Conservation (phyloP, 1,139 yeast genomes). For the Sugiyamaella grinbergsii region DNA sequence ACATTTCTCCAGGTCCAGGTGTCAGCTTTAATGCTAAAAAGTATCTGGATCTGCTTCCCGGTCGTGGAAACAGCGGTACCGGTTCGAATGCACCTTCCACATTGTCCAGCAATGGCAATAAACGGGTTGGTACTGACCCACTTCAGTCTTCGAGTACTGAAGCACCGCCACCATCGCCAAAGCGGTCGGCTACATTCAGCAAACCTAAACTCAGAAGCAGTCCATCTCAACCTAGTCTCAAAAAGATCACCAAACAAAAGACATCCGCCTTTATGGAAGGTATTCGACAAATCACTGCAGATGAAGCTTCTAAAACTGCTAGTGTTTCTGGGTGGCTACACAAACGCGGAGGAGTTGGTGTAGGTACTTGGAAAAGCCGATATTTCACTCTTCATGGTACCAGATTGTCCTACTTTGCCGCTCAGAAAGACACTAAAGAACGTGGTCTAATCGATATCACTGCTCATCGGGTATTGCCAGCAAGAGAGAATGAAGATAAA, state of each 20-base stretch:
- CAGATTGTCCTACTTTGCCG: slow-evolving; percentile 80
- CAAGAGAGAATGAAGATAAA: slow-evolving; percentile 70
- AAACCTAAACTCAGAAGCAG: slow-evolving; percentile 21
- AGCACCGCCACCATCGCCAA: slow-evolving; percentile 21
- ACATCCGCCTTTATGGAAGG: slow-evolving; percentile 97
- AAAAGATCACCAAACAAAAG: slow-evolving; percentile 44
- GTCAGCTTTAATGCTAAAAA: slow-evolving; percentile 19
- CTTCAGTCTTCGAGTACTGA: slow-evolving; percentile 13
- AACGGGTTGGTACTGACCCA: slow-evolving; percentile 30
- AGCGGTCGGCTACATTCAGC: slow-evolving; percentile 18
- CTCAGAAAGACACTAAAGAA: slow-evolving; percentile 79
- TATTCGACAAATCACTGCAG: slow-evolving; percentile 71
- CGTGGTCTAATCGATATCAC: slow-evolving; percentile 94
- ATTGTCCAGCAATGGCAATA: slow-evolving; percentile 4
- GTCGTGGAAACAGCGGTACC: slow-evolving; percentile 3
- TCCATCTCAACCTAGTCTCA: slow-evolving; percentile 37
- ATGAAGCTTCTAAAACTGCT: slow-evolving; percentile 75
- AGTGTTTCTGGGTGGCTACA: slow-evolving; percentile 94
- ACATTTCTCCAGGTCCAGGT: background rate
- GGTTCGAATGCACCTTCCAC: slow-evolving; percentile 1
- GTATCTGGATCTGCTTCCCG: slow-evolving; percentile 19
- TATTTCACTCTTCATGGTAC: slow-evolving; percentile 92
- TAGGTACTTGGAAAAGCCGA: slow-evolving; percentile 87
- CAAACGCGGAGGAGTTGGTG: slow-evolving; percentile 82
- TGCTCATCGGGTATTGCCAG: slow-evolving; percentile 86